Percentiles rank a stretch among this genome's conserved stretches.
Evolutionary conservation across 2,329 filamentous ascomycete species (phyloP).

Genomic region (Ceratocystis harringtonii): DNA sequence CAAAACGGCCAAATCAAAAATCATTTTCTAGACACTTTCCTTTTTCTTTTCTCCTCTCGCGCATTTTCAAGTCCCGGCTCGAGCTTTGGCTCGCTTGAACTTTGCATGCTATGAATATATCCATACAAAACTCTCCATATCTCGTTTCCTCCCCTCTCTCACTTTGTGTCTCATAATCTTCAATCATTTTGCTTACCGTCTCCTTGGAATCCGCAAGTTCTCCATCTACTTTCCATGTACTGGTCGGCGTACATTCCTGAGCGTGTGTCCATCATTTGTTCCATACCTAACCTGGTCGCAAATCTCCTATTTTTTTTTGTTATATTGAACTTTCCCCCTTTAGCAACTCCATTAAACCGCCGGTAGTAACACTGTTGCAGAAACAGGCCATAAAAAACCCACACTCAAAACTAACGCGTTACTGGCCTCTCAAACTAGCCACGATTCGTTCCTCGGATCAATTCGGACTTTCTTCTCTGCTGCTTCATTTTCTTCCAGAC

Average conservation of each 20-base stretch:
- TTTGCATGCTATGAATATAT: background rate
- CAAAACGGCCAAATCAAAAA: background rate
- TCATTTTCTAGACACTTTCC: background rate
- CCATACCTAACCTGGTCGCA: background rate
- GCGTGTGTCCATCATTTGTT: background rate
- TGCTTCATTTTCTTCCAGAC: background rate
- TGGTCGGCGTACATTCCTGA: background rate
- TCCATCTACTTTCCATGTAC: background rate
- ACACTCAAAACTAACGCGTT: background rate
- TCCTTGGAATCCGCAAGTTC: background rate
- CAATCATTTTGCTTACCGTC: background rate
- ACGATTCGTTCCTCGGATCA: background rate
- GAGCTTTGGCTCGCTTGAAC: background rate
- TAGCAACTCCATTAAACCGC: background rate
- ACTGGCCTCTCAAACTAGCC: background rate
- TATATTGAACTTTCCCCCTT: background rate
- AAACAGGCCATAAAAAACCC: no score
- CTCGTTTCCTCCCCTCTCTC: background rate
- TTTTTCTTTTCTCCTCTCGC: background rate
- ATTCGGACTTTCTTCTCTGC: background rate
- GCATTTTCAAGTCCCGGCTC: background rate
- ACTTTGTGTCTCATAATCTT: background rate
- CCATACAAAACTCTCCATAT: background rate
- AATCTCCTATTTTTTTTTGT: background rate
- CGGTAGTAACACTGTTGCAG: no score